These are phyloP conservation scores for Serendipita sp. DNA, from an alignment of 768 basidiomycete genomes.

Conservation along the genomic window DNA sequence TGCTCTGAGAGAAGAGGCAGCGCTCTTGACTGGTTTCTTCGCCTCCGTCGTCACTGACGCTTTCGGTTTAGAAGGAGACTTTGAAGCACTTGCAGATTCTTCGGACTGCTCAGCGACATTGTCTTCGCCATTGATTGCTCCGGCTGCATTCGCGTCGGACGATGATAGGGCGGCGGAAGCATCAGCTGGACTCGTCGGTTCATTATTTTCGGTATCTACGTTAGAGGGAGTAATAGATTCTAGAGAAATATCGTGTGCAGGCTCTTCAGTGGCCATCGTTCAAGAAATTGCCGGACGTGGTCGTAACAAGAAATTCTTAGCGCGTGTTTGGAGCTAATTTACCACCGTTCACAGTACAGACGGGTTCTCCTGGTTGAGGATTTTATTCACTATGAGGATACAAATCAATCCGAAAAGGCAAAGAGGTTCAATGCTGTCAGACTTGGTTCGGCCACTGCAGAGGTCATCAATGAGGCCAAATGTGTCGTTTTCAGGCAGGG, in stretches of 20 bases:
- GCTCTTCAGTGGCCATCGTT: slow-evolving; percentile 5
- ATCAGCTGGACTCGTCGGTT: neutral
- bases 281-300: neutral
- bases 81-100: slow-evolving; percentile 13
- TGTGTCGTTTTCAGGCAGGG: neutral
- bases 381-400: neutral
- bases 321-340: too few species aligned
- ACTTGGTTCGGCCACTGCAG: neutral
- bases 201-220: neutral
- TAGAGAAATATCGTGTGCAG: neutral
- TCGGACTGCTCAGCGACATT: slow-evolving; percentile 9
- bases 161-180: neutral
- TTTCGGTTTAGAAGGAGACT: slow-evolving; percentile 16
- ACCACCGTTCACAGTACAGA: too few species aligned
- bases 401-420: neutral
- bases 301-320: neutral
- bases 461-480: neutral
- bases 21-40: neutral
- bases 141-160: slow-evolving; percentile 15
- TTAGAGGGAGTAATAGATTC: slow-evolving; percentile 1
- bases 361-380: neutral
- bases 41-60: neutral
- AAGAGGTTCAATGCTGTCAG: slow-evolving; percentile 8
- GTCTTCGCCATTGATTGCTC: slow-evolving; percentile 11
- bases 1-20: neutral